Evolutionary conservation across 2,329 filamentous ascomycete genomes (phyloP), one percentile per base, ranked within the genome.

Genomic region (Hymenoscyphus salicellus): DNA sequence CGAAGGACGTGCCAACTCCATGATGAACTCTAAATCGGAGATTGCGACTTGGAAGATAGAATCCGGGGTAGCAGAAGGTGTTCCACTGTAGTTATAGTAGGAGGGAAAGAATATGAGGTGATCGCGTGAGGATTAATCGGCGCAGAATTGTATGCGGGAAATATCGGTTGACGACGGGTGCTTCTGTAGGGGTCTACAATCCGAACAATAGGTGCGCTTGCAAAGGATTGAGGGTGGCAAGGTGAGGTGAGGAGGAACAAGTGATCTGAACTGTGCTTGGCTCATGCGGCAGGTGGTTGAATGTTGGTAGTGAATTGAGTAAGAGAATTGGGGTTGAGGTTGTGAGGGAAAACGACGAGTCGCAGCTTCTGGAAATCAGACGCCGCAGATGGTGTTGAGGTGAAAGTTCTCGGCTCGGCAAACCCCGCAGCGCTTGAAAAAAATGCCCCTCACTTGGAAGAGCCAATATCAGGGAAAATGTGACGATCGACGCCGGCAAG

Each of bases 1-100:
- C 61, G 61, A 68, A n/a, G 71, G 68, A 49, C 68, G 68, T 49
- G 68, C 65, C 60, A 71, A 65, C 65, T 70, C 69, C 68, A 69
- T 68, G 26, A 36, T 70, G 46, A 46, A 38, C 30, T 17, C 14
- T 55, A 36, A 32, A 49, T 20, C 2, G 11, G 41, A 49, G 23
- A 58, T 33, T 20, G 38, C 49, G 33, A 62, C 33, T n/a, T 43
- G 32, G 30, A 26, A 26, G n/a, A 58, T 63, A 38, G 56, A 64
- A 62, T 49, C 38, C 60, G 41, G 32, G 49, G 32, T 55, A 55
- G 60, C 43, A 58, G 38, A 58, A 38, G 46, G 3, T 52, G 38
- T 41, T 32, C 20, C 33, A 36, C 26, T 26, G 46, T n/a, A n/a
- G 36, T 14, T 20, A 57, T 36, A 62, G 56, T 20, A 30, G 55